Base-by-base conservation (phyloP, 768 basidiomycete genomes). In the Megacollybia marginata region DNA sequence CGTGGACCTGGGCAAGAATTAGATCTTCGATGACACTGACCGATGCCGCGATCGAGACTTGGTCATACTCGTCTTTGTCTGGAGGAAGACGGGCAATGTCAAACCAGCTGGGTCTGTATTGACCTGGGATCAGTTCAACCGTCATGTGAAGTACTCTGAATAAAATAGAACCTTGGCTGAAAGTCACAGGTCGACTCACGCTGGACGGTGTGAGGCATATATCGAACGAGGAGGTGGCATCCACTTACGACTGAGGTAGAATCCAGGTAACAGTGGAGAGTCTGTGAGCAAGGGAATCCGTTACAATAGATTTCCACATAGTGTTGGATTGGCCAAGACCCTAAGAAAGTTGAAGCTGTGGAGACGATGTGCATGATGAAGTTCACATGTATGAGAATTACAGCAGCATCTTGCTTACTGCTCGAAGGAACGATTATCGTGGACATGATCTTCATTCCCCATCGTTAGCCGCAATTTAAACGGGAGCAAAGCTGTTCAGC, bases 371-470 rank as follows among this genome's bases (percentile, higher is more conserved):
- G 32, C 23, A 9, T 16, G 43, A 5, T 31, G 44, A 31, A 28
- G 48, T 80, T 48, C 57, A 84, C 85, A 65, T 88, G 87, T 15
- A 84, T 59, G 59, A 88, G 86, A 56, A 88, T 83, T 49, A 88
- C 73, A 0, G 83, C 84, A 11, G 83, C 82, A 9, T 79, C 79
- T 58, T 87, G 84, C 47, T 69, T 18, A 40, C 58, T 45, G 13
- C 44, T 48, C 4, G 64, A 54, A 47, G 58, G 53, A 46, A 62
- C 56, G 12, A 54, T 53, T 28, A 28, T 28, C 6, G 23, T 28
- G 6, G 23, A 28, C 23, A 28, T 28, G 23, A 6, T 28, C 23
- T 28, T 28, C 23, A 28, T 28, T 28, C 23, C 2, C 23, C 23
- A 28, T 28, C 23, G 23, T 28, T n/a, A 6, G 2, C 23, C 23